Conservation (phyloP, 2,329 filamentous ascomycete genomes). For the Colletotrichum trifolii region DNA sequence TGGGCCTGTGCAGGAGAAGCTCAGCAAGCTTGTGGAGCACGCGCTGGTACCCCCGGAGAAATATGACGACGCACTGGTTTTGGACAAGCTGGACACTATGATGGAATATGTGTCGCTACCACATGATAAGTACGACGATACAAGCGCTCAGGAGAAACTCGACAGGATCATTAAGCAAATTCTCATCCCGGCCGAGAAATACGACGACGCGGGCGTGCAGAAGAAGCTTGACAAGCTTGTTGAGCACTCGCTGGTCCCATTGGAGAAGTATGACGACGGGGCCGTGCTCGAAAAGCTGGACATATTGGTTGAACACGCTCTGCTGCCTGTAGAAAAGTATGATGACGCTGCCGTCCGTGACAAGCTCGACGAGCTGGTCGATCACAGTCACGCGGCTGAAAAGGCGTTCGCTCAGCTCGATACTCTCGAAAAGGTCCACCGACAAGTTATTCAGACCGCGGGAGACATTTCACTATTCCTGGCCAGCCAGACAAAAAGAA, state of each 20-base stretch:
- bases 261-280: constrained; percentile 40
- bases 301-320: constrained; percentile 47
- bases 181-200: constrained; percentile 17
- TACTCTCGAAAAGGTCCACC: constrained; percentile 88
- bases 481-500: constrained; percentile 77
- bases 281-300: constrained; percentile 44
- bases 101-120: constrained; percentile 15
- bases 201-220: constrained; percentile 15
- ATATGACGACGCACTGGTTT: constrained; percentile 54
- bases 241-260: constrained; percentile 26
- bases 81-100: constrained; percentile 70
- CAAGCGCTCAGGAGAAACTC: constrained; percentile 42
- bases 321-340: constrained; percentile 35
- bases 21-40: constrained; percentile 66
- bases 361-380: constrained; percentile 61
- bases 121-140: constrained; percentile 41
- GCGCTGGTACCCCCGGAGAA: constrained; percentile 52
- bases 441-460: constrained; percentile 86
- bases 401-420: constrained; percentile 81
- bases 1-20: constrained; percentile 41
- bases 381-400: constrained; percentile 72
- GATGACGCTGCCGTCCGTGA: constrained; percentile 42
- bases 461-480: constrained; percentile 87
- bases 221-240: constrained; percentile 27
- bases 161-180: constrained; percentile 67